These are phyloP conservation scores for Zanthoxylum bungeanum DNA, from an alignment of 345 rosid genomes.

Conservation along the genomic window DNA sequence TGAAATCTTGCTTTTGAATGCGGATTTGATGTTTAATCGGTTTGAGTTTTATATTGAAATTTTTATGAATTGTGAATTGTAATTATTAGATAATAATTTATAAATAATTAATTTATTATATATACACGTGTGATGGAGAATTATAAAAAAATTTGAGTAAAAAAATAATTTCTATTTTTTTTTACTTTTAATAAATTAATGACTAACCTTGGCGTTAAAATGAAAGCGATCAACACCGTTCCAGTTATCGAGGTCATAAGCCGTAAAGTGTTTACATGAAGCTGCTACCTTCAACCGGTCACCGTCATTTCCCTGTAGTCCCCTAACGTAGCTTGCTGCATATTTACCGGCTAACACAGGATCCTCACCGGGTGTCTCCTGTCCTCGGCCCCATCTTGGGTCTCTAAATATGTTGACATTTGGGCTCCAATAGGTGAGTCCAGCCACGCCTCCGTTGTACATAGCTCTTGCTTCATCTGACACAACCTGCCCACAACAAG, in stretches of 20 bases:
- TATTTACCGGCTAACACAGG: conserved; percentile 69
- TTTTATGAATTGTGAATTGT: too few species aligned
- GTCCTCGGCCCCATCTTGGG: conserved; percentile 93
- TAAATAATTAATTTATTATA: too few species aligned
- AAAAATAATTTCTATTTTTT: too few species aligned
- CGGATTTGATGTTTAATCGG: too few species aligned
- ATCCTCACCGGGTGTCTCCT: conserved; percentile 94
- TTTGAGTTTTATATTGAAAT: too few species aligned
- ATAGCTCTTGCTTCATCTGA: conserved; percentile 78
- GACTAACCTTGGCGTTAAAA: conserved; percentile 68
- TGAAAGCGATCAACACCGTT: conserved; percentile 73
- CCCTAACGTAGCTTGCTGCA: conserved; percentile 74
- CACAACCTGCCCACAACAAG: conserved; percentile 45
- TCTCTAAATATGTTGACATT: conserved; percentile 74
- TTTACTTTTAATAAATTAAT: background rate
- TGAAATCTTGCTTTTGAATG: too few species aligned
- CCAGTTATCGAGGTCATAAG: conserved; percentile 89
- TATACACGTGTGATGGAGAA: too few species aligned
- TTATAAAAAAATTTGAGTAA: too few species aligned
- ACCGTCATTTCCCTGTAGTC: conserved; percentile 61
- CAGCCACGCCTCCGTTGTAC: conserved; percentile 65
- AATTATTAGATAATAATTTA: too few species aligned
- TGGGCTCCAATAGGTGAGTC: conserved; percentile 85
- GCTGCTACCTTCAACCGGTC: conserved; percentile 74
- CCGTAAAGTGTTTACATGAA: conserved; percentile 87